Evolutionary conservation across 1,284 basidiomycete genomes (phyloP).

Genomic region (Gomphus sp.): DNA sequence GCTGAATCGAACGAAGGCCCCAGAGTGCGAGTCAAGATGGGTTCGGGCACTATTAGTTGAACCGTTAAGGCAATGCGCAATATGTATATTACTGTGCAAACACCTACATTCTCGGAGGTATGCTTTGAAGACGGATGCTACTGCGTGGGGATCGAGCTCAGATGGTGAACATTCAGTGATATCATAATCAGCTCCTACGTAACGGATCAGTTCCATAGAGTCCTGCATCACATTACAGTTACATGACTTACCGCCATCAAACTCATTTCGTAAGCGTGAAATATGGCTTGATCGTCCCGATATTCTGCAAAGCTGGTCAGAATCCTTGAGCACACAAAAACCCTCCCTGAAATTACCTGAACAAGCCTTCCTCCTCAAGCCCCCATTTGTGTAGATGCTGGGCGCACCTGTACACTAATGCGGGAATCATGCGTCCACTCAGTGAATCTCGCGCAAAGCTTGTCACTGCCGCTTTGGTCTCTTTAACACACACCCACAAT

Average conservation of each 20-base stretch:
- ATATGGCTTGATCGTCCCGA: constrained; percentile 71
- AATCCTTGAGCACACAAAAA: neutral
- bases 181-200: constrained; percentile 72
- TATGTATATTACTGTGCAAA: neutral
- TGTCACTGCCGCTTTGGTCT: constrained; percentile 31
- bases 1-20: constrained; percentile 69
- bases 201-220: constrained; percentile 8
- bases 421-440: constrained; percentile 55
- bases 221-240: constrained; percentile 9
- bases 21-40: constrained; percentile 64
- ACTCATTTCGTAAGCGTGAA: constrained; percentile 64
- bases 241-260: constrained; percentile 65
- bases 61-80: neutral
- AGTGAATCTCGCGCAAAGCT: constrained; percentile 20
- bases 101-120: constrained; percentile 69
- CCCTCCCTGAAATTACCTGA: constrained; percentile 42
- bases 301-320: constrained; percentile 35
- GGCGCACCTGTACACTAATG: constrained; percentile 66
- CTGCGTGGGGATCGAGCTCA: constrained; percentile 86
- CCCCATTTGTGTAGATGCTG: constrained; percentile 77
- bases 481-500: constrained; percentile 45
- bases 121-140: constrained; percentile 79
- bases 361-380: constrained; percentile 74
- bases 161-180: constrained; percentile 65
- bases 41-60: constrained; percentile 59